phyloP scores from a whole-genome alignment of 768 basidiomycete genomes.

The Amanita polypyramis region DNA sequence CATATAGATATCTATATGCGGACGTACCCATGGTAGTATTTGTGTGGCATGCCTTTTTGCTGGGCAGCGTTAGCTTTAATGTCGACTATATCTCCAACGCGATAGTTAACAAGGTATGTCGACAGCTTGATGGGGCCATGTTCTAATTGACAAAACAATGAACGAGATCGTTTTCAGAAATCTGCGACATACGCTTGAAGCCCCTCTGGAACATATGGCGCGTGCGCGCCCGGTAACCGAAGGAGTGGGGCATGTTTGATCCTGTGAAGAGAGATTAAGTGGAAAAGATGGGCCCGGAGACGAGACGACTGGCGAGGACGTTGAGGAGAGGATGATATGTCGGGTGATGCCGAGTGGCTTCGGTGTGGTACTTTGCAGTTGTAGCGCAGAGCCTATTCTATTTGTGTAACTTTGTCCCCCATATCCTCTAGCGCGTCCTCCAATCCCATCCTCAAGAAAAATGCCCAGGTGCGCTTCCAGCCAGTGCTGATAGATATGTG shows the following conservation, averaged over 20 bases:
- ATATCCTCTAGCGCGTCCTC: constrained; percentile 16
- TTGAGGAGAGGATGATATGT: constrained; percentile 23
- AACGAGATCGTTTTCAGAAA: constrained; percentile 9
- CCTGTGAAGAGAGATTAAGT: constrained; percentile 6
- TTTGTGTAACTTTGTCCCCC: constrained; percentile 29
- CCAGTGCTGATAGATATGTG: constrained; percentile 6
- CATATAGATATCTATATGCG: constrained; percentile 5
- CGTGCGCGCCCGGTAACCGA: constrained; percentile 99
- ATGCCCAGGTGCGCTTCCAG: constrained; percentile 67
- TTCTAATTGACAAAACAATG: constrained; percentile 35
- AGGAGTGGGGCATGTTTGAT: constrained; percentile 97
- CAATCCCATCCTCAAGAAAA: constrained; percentile 45
- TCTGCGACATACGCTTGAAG: constrained; percentile 74
- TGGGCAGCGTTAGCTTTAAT: constrained; percentile 99
- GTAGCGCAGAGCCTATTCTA: constrained; percentile 27
- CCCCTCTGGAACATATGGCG: constrained; percentile 99
- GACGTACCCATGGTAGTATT: constrained; percentile 92
- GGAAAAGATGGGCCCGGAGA: constrained; percentile 2
- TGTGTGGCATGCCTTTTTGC: constrained; percentile 99
- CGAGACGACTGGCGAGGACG: constrained; percentile 40
- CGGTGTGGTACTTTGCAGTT: constrained; percentile 51
- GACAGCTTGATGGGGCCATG: constrained; percentile 86
- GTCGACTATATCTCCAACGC: constrained; percentile 97
- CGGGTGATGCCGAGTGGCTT: constrained; percentile 62
- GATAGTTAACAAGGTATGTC: constrained; percentile 89